phyloP scores from a whole-genome alignment of 176 grass and related monocot species.

The Carex cristatella region DNA sequence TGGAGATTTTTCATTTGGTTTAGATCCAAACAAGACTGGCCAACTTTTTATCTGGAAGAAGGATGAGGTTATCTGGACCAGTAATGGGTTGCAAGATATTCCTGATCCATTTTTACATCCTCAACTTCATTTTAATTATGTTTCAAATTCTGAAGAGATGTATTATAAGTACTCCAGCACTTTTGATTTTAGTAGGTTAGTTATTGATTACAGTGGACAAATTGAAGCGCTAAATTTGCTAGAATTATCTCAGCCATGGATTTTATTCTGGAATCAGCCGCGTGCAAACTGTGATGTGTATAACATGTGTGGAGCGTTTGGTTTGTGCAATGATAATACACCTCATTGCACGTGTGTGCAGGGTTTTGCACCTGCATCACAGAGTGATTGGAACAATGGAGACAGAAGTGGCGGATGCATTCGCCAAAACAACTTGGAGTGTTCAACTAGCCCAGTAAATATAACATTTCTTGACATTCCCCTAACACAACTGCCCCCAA shows the following conservation, averaged over 20 bases:
- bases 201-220: background rate
- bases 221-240: background rate
- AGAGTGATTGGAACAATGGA: slow-evolving; percentile 10
- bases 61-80: background rate
- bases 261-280: background rate
- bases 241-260: background rate
- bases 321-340: background rate
- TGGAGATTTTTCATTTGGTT: slow-evolving; percentile 30
- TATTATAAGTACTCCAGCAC: background rate
- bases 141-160: background rate
- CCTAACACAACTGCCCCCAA: background rate
- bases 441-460: background rate
- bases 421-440: slow-evolving; percentile 5
- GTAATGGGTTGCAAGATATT: background rate
- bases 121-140: no score
- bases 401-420: slow-evolving; percentile 17
- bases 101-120: no score
- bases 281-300: slow-evolving; percentile 7
- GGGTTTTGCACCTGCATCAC: background rate
- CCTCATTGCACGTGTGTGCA: slow-evolving; percentile 8
- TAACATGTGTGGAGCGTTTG: slow-evolving; percentile 20
- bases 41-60: slow-evolving; percentile 22
- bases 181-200: background rate
- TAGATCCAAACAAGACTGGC: slow-evolving; percentile 15
- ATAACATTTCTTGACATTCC: slow-evolving; percentile 1